A percentile compares a stretch with the other conserved stretches of the same genome.
Evolutionary conservation across 371 early-diverging fungal genomes (phyloP).

Genomic region (Mycotypha africana): DNA sequence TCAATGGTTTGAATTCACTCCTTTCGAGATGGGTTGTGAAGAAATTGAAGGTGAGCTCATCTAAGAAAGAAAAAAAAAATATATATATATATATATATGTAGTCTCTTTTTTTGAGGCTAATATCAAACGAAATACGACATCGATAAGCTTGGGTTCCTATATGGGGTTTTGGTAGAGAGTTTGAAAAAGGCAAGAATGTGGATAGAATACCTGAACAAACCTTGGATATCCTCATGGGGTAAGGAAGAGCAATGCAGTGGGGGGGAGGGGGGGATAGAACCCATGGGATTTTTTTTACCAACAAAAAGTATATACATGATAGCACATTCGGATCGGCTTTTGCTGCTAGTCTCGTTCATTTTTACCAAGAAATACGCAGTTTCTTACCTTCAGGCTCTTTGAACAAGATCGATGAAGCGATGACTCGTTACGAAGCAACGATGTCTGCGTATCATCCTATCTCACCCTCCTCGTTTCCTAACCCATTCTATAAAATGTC

Average conservation of each 20-base stretch:
- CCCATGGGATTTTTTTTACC: no score
- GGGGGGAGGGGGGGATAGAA: no score
- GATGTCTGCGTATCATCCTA: conserved; percentile 44
- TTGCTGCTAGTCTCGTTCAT: conserved; percentile 61
- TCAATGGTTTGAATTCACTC: conserved; percentile 77
- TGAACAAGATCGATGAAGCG: conserved; percentile 23
- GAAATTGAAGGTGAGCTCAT: conserved; percentile 49
- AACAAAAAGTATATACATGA: no score
- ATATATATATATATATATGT: no score
- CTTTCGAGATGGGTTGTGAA: conserved; percentile 70
- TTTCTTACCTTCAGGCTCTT: conserved; percentile 22
- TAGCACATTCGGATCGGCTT: conserved; percentile 58
- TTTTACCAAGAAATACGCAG: conserved; percentile 48
- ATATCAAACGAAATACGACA: no score
- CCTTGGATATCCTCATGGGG: conserved; percentile 57
- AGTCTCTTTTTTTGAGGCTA: no score
- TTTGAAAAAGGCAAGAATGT: conserved; percentile 55
- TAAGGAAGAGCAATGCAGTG: no score
- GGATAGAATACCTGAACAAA: conserved; percentile 56
- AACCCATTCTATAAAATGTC: conserved; percentile 48
- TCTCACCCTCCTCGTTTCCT: conserved; percentile 48
- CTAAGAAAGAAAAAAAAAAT: no score
- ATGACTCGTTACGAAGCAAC: conserved; percentile 37
- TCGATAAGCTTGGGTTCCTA: conserved; percentile 57
- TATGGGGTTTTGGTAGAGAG: conserved; percentile 67